phyloP scores from a whole-genome alignment of 345 rosid species.

The Salix dunnii region DNA sequence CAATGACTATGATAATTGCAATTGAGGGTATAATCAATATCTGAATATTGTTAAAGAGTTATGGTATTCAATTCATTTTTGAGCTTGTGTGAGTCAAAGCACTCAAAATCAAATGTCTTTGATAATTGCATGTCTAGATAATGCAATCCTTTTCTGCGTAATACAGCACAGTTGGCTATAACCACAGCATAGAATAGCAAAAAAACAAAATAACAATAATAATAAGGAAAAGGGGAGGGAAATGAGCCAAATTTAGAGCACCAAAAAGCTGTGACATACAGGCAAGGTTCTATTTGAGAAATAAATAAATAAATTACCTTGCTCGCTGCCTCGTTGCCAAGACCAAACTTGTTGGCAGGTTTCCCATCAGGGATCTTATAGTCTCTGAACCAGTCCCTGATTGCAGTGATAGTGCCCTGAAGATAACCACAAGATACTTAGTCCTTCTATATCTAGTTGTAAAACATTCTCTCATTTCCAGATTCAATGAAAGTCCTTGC shows the following conservation, averaged over 20 bases:
- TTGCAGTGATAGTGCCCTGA: conserved; percentile 84
- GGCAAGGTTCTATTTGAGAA: background rate
- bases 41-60: background rate
- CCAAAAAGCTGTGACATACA: background rate
- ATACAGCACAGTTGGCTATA: background rate
- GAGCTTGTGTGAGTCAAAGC: background rate
- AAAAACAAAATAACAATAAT: background rate
- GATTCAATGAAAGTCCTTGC: background rate
- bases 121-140: background rate
- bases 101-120: background rate
- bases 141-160: background rate
- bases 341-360: conserved; percentile 95
- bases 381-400: conserved; percentile 96
- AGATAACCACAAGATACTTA: conserved; percentile 13
- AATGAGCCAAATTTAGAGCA: background rate
- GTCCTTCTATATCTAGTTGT: background rate
- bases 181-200: background rate
- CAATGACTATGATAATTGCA: background rate
- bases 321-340: conserved; percentile 83
- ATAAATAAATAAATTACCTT: conserved; percentile 44
- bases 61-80: background rate
- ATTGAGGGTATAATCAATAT: background rate
- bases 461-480: background rate
- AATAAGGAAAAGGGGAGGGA: background rate
- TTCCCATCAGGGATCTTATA: conserved; percentile 97